Base-by-base conservation (phyloP, 2,329 filamentous ascomycete genomes). In the Cladobotryum mycophilum region DNA sequence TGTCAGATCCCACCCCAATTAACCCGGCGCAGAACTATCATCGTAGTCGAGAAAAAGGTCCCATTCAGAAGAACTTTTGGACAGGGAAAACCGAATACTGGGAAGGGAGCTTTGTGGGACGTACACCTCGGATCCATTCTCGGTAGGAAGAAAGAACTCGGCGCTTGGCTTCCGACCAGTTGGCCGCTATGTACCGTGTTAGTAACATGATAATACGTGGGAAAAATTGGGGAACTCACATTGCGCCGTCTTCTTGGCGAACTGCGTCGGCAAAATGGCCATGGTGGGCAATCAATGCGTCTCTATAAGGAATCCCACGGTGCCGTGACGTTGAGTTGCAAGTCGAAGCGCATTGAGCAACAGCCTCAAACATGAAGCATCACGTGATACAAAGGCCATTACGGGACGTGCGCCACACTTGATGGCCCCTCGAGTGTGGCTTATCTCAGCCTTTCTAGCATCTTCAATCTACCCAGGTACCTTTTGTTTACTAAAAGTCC, bases 41-140 rank as follows among this genome's bases (percentile, higher is more conserved):
- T 30, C 6, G 17, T 14, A 42, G 20, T 22, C 40, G 40, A 42
- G n/a, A n/a, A n/a, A n/a, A 15, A 42, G 2, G 4, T 12, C 25
- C 25, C 2, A 8, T 7, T 8, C 6, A 11, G 25, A 30, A 30
- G 6, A 8, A 30, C 25, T 20, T 20, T 18, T 22, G 40, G 40
- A 42, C n/a, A 2, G 17, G 9, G 20, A 6, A 42, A 14, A 14
- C 17, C 13, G 11, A 37, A 2, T 37, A 7, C 15, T 18, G 14
- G 12, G 12, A 44, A 25, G 34, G 25, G 33, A 44, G 34, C 30
- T 30, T 54, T 33, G 49, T 50, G 40, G 47, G 60, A 85, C 91
- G 68, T 86, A 99, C 93, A 72, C 89, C 85, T 78, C 93, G 85
- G 63, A 97, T 82, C 93, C 93, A 99, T 77, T 92, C 86, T 69